phyloP scores from a whole-genome alignment of 495 filamentous ascomycete species.

The Penicillium bialowiezense region DNA sequence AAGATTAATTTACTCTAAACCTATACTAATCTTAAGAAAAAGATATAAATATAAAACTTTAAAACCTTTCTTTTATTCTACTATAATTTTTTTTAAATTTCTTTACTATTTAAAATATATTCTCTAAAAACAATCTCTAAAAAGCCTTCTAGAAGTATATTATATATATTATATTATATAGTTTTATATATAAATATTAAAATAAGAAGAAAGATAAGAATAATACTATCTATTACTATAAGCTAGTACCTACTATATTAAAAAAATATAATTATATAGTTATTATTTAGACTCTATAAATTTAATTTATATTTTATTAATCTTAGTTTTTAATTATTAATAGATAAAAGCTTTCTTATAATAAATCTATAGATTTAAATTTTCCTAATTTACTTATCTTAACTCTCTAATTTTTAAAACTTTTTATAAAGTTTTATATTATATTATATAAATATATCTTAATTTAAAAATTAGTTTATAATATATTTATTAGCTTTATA shows the following conservation, averaged over 20 bases:
- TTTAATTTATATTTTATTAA: neutral
- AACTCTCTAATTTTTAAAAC: neutral
- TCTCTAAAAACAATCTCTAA: conserved; percentile 2
- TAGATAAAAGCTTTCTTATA: neutral
- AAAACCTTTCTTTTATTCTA: neutral
- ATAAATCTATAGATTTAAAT: neutral
- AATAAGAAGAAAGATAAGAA: conserved; percentile 10
- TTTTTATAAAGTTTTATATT: conserved; percentile 9
- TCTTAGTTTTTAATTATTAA: neutral
- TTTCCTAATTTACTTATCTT: neutral
- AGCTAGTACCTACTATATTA: conserved; percentile 18
- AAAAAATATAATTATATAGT: conserved; percentile 16
- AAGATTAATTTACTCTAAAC: neutral
- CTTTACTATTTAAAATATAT: neutral
- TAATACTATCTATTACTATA: conserved; percentile 12
- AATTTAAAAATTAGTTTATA: conserved; percentile 2
- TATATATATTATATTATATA: conserved; percentile 17
- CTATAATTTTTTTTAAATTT: neutral
- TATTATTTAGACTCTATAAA: conserved; percentile 14
- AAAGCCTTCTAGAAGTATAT: conserved; percentile 10
- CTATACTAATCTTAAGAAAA: neutral
- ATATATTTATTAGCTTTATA: conserved; percentile 9
- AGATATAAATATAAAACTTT: neutral
- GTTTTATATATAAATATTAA: conserved; percentile 19
- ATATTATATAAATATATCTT: conserved; percentile 1